Conservation (phyloP, 2,329 filamentous ascomycete species). For the Penicillium sp. region DNA sequence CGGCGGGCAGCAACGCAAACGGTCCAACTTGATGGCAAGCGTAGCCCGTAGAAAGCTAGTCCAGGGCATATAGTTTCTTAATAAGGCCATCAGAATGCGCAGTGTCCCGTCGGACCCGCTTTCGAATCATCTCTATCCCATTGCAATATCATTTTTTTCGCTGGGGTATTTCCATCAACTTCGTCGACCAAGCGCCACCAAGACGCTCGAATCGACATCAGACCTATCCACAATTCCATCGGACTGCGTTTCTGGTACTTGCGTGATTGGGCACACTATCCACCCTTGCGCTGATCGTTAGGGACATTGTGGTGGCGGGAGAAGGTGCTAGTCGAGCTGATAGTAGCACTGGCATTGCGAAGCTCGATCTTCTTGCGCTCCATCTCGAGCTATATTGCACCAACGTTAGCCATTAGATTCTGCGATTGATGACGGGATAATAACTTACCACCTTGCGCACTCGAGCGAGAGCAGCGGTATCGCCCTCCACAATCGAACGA, state of each 20-base stretch:
- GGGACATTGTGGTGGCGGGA: slow-evolving; percentile 11
- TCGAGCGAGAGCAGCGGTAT: slow-evolving; percentile 36
- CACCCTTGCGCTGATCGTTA: slow-evolving; percentile 20
- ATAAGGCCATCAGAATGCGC: background rate
- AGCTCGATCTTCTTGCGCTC: slow-evolving; percentile 42
- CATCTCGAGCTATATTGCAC: slow-evolving; percentile 36
- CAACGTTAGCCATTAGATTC: slow-evolving; percentile 1
- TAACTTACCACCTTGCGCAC: slow-evolving; percentile 44
- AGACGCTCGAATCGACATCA: slow-evolving; percentile 45
- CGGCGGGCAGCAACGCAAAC: background rate
- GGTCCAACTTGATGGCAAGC: background rate
- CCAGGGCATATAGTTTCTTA: background rate
- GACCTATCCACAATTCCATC: slow-evolving; percentile 4
- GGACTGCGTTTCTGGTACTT: background rate
- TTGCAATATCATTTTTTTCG: slow-evolving; percentile 5
- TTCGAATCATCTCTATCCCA: slow-evolving; percentile 1
- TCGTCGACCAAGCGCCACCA: slow-evolving; percentile 25
- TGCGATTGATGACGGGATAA: background rate
- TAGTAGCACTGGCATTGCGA: slow-evolving; percentile 35
- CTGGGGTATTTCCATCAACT: slow-evolving; percentile 15
- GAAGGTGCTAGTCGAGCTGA: slow-evolving; percentile 28
- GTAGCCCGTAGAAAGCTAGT: background rate
- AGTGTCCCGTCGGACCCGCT: background rate
- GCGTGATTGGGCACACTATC: slow-evolving; percentile 7
- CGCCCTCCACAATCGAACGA: slow-evolving; percentile 33